phyloP scores from a whole-genome alignment of 1,284 basidiomycete species.

The Marasmius tenuissimus region DNA sequence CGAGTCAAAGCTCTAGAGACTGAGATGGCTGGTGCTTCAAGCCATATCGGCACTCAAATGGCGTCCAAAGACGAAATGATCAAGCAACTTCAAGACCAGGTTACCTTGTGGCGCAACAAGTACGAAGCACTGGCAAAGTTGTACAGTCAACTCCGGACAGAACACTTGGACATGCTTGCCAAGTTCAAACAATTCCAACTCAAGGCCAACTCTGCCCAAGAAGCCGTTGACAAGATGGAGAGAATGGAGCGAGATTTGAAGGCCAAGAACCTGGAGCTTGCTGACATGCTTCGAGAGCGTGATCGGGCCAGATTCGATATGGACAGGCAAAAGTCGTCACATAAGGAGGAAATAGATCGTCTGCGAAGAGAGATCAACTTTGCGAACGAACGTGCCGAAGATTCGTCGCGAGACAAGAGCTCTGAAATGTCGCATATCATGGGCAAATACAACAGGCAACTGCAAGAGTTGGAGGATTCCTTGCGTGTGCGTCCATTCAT shows the following conservation, averaged over 20 bases:
- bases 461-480: conserved; percentile 94
- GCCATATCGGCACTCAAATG: conserved; percentile 88
- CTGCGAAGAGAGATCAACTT: conserved; percentile 92
- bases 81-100: conserved; percentile 95
- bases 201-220: conserved; percentile 97
- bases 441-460: conserved; percentile 93
- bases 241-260: conserved; percentile 98
- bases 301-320: conserved; percentile 96
- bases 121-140: conserved; percentile 99
- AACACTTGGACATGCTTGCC: conserved; percentile 95
- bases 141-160: conserved; percentile 96
- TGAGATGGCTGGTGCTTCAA: conserved; percentile 79
- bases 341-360: conserved; percentile 96
- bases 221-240: conserved; percentile 99
- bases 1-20: conserved; percentile 96
- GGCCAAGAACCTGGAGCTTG: conserved; percentile 96
- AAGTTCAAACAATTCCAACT: conserved; percentile 98
- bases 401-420: conserved; percentile 88
- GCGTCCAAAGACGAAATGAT: conserved; percentile 94
- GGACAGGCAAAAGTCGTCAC: conserved; percentile 91
- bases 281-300: conserved; percentile 98
- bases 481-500: conserved; percentile 68
- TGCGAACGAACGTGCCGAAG: conserved; percentile 98
- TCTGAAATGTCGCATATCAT: conserved; percentile 90
- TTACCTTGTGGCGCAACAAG: conserved; percentile 96